A percentile compares a stretch with the other conserved stretches of the same genome.
Conservation (phyloP, 768 basidiomycete species). For the Symmetrospora coprosmae region DNA sequence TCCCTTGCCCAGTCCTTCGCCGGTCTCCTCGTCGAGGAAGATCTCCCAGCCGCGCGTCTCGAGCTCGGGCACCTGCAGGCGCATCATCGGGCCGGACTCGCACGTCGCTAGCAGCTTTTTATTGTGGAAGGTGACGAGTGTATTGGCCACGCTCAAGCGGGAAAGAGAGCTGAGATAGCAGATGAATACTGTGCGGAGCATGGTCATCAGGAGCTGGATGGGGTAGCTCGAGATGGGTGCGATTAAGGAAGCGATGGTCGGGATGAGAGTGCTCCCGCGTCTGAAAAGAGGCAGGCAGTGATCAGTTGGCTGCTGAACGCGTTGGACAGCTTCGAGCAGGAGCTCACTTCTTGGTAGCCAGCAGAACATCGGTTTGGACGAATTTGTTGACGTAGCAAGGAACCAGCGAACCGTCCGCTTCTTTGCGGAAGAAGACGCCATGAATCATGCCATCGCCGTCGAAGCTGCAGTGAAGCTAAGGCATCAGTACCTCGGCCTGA, state of each 20-base stretch:
- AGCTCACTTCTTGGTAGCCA: slow-evolving; percentile 34
- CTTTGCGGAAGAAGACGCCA: slow-evolving; percentile 36
- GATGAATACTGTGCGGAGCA: slow-evolving; percentile 35
- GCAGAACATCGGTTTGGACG: slow-evolving; percentile 32
- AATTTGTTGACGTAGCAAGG: slow-evolving; percentile 36
- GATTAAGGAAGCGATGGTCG: slow-evolving; percentile 37
- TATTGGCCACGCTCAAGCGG: slow-evolving; percentile 35
- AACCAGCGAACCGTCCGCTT: slow-evolving; percentile 7
- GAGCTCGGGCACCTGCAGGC: slow-evolving; percentile 38
- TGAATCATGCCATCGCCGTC: slow-evolving; percentile 41
- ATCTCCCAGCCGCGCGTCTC: slow-evolving; percentile 37
- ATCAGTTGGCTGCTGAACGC: not conserved
- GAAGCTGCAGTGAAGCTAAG: slow-evolving; percentile 33
- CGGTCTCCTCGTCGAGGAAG: slow-evolving; percentile 25
- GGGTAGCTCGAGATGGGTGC: slow-evolving; percentile 37
- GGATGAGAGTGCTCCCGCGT: slow-evolving; percentile 24
- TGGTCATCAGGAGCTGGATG: slow-evolving; percentile 33
- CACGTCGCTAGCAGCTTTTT: slow-evolving; percentile 38
- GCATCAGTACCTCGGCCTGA: not conserved
- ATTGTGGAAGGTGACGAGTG: slow-evolving; percentile 37
- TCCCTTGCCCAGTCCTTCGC: slow-evolving; percentile 20
- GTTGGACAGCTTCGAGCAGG: slow-evolving; percentile 32
- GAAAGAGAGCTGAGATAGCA: slow-evolving; percentile 32
- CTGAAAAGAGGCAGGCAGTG: slow-evolving; percentile 24
- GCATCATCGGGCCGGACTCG: slow-evolving; percentile 38